Evolutionary conservation across 345 rosid genomes (phyloP), one percentile per base, ranked within the genome.

Genomic region (Euphorbia peplus): DNA sequence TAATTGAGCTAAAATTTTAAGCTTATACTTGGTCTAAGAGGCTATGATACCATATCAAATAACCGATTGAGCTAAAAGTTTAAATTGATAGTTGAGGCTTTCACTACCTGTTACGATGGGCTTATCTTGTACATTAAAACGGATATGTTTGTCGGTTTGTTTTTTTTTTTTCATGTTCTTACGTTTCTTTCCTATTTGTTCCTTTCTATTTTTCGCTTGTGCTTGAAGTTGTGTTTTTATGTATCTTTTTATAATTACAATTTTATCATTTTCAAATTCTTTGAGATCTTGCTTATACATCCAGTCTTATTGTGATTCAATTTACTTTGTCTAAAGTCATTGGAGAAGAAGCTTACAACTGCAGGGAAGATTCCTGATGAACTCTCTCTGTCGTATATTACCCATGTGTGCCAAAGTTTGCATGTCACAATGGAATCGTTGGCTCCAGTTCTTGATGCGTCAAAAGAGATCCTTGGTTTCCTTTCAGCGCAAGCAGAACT

Each of bases 401-500:
- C 80, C 64, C 78, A 69, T 66, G 70, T 82, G 50, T 84, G 90
- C 73, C 75, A 54, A 69, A 65, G 71, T 63, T 75, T 88, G 61
- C 79, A 56, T 52, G 66, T 63, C 59, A 73, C 77, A 0, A 75
- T 87, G 32, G 86, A 79, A 68, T 79, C 81, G 48, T 74, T 91
- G 64, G 79, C 78, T 69, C 78, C 84, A 39, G 60, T 73, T 51
- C 69, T 79, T 64, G 88, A 84, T 72, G 83, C 85, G 42, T 75
- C 90, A 4, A 70, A 82, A 71, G 80, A 81, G 69, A 78, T 83
- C 62, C 79, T 87, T 66, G 82, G 83, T 76, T 80, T 78, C 68
- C 89, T 95, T 67, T 65, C 81, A 55, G 88, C 90, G 63, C 88
- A 88, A 73, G 85, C 83, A 48, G 93, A 89, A 74, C 69, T 95